Percentiles rank a stretch among this genome's conserved stretches.
Evolutionary conservation across 106 monocot genomes (phyloP).

Genomic region (Dioscorea dumetorum): DNA sequence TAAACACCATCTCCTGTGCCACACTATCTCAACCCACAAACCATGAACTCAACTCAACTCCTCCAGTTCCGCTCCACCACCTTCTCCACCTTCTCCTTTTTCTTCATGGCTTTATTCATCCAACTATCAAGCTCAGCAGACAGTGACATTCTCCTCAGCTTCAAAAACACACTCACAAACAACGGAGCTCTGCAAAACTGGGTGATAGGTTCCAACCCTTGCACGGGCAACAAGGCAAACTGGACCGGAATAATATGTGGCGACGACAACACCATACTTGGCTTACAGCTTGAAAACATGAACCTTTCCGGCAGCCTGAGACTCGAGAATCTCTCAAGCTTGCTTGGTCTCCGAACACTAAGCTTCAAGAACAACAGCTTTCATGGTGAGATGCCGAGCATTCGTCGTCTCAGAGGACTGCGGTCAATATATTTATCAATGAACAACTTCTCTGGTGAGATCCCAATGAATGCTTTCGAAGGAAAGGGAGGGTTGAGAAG

Average conservation of each 20-base stretch:
- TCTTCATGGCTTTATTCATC: not conserved
- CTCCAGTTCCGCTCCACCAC: not conserved
- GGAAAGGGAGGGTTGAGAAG: constrained; percentile 48
- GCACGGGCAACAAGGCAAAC: constrained; percentile 15
- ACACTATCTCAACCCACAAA: not conserved
- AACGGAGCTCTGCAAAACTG: not conserved
- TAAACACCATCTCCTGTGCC: not conserved
- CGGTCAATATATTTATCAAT: constrained; percentile 35
- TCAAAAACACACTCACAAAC: constrained; percentile 9
- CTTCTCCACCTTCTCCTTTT: constrained; percentile 1
- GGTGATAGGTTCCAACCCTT: constrained; percentile 5
- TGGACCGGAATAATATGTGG: constrained; percentile 40
- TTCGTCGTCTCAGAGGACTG: constrained; percentile 30
- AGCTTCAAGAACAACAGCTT: constrained; percentile 74
- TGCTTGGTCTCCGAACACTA: constrained; percentile 38
- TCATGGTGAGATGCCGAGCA: constrained; percentile 44
- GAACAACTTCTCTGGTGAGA: constrained; percentile 51
- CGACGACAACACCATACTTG: constrained; percentile 13
- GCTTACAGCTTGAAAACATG: constrained; percentile 42
- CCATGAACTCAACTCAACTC: constrained; percentile 5
- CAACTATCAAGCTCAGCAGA: not conserved
- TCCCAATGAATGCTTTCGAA: constrained; percentile 36
- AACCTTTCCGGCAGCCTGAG: constrained; percentile 44
- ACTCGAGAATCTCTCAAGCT: constrained; percentile 18
- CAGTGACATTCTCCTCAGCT: constrained; percentile 21